These are phyloP conservation scores for Gamsiella multidivaricata DNA, from an alignment of 192 early-diverging fungal genomes.

Conservation along the genomic window DNA sequence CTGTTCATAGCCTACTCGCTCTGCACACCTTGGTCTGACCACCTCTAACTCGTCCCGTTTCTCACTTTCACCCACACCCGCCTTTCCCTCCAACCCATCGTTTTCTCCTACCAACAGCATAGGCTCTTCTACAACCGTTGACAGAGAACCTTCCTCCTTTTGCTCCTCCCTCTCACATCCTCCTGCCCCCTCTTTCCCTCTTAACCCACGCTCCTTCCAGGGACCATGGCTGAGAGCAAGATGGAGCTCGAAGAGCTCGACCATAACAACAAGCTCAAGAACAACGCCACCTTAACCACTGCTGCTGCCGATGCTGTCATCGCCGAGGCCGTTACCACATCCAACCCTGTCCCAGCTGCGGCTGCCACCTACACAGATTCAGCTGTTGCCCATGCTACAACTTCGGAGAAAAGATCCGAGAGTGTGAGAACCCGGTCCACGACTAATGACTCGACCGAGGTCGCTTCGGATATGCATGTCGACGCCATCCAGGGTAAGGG, in stretches of 20 bases:
- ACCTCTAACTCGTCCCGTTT: background rate
- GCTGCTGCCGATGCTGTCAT: background rate
- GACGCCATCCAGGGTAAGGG: background rate
- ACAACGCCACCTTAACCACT: background rate
- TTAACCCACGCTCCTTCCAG: background rate
- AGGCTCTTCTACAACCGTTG: background rate
- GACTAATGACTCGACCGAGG: constrained; percentile 5
- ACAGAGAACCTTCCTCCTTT: background rate
- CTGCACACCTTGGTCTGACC: too few species aligned
- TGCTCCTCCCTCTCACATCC: background rate
- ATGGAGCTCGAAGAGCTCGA: constrained; percentile 44
- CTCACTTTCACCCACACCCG: background rate
- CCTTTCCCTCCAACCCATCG: background rate
- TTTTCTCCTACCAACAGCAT: background rate
- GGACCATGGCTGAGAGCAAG: constrained; percentile 33
- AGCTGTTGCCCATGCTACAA: background rate
- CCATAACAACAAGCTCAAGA: constrained; percentile 12
- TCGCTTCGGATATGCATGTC: constrained; percentile 11
- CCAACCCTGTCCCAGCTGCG: background rate
- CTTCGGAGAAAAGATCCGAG: constrained; percentile 1
- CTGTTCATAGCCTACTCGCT: too few species aligned
- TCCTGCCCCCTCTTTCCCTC: background rate
- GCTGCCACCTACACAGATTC: too few species aligned
- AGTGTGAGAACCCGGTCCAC: background rate
- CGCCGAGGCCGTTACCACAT: constrained; percentile 2